Percentiles rank a stretch among this genome's conserved stretches.
phyloP scores from a whole-genome alignment of 2,329 filamentous ascomycete species.

The Cryoendolithus antarcticus region DNA sequence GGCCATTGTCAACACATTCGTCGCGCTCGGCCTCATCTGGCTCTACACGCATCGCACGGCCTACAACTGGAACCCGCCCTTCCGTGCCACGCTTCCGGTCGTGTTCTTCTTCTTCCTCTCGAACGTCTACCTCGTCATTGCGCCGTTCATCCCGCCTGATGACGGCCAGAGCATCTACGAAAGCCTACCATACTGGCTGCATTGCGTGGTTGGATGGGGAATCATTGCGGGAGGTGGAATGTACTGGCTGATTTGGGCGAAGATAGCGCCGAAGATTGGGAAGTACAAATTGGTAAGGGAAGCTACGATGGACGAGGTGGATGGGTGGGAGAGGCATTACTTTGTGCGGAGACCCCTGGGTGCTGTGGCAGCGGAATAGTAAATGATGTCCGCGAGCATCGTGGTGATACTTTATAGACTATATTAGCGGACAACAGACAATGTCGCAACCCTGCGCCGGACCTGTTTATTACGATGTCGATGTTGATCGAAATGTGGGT shows the following conservation, averaged over 20 bases:
- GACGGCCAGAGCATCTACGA: slow-evolving; percentile 39
- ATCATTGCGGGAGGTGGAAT: slow-evolving; percentile 38
- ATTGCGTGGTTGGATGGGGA: slow-evolving; percentile 40
- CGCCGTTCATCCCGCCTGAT: slow-evolving; percentile 39
- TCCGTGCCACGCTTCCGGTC: slow-evolving; percentile 39
- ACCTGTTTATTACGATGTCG: too few relatives aligned
- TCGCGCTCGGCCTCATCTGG: slow-evolving; percentile 36
- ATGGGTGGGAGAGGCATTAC: slow-evolving; percentile 29
- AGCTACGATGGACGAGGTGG: slow-evolving; percentile 22
- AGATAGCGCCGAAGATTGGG: slow-evolving; percentile 34
- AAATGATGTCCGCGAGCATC: too few relatives aligned
- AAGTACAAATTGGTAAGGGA: slow-evolving; percentile 24
- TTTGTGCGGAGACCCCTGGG: slow-evolving; percentile 17
- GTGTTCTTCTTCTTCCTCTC: slow-evolving; percentile 40
- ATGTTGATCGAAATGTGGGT: too few relatives aligned
- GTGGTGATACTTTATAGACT: too few relatives aligned
- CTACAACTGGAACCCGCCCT: slow-evolving; percentile 37
- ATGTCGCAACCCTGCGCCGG: too few relatives aligned
- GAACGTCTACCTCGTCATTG: slow-evolving; percentile 41
- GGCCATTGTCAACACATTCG: slow-evolving; percentile 42
- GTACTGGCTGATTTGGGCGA: slow-evolving; percentile 41
- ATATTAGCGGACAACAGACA: too few relatives aligned
- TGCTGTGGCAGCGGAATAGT: background rate
- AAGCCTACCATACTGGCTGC: slow-evolving; percentile 40
- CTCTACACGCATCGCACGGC: slow-evolving; percentile 31